These are phyloP conservation scores for Talaromyces marneffei DNA, from an alignment of 2,329 filamentous ascomycete species.

Conservation along the genomic window DNA sequence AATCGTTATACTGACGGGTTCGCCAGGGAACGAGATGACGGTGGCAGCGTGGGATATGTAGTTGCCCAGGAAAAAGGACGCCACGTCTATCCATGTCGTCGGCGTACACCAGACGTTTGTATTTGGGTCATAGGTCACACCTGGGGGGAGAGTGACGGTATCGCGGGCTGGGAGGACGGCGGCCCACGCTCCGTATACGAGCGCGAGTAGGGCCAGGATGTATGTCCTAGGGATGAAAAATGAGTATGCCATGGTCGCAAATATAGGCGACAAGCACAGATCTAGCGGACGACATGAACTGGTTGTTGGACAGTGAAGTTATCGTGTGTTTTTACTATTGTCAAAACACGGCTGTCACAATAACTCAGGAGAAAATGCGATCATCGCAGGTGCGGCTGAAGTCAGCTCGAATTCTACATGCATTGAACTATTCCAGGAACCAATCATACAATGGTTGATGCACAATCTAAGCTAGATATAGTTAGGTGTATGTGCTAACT, in stretches of 20 bases:
- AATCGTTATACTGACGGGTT: constrained; percentile 16
- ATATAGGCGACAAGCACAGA: constrained; percentile 18
- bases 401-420: neutral
- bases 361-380: neutral
- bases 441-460: neutral
- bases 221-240: neutral
- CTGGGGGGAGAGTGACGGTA: neutral
- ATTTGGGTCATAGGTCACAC: neutral
- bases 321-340: neutral
- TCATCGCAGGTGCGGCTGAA: neutral
- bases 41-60: constrained; percentile 34
- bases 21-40: constrained; percentile 27
- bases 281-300: neutral
- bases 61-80: constrained; percentile 31
- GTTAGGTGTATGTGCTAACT: neutral
- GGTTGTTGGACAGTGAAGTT: too few species aligned
- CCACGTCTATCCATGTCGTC: constrained; percentile 19
- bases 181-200: neutral
- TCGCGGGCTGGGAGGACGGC: neutral
- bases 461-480: neutral
- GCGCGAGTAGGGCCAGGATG: neutral
- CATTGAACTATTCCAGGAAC: neutral
- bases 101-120: constrained; percentile 6
- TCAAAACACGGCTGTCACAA: too few species aligned
- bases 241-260: neutral